Base-by-base conservation (phyloP, 2,329 filamentous ascomycete genomes). In the Zasmidium citrigriseum region DNA sequence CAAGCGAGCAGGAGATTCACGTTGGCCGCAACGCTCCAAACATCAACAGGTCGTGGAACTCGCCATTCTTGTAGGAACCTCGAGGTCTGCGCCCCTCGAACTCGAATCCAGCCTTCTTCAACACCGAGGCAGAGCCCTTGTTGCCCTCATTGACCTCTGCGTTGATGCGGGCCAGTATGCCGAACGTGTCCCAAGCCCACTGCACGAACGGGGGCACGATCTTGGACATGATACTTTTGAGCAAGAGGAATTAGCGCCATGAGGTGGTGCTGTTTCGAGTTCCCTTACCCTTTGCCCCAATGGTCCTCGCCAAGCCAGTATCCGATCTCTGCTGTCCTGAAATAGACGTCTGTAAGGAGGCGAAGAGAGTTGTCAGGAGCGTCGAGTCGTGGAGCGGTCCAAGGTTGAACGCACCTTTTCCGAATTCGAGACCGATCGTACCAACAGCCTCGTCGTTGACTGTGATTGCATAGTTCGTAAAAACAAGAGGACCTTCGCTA, bases 281-380 rank as follows among this genome's bases (percentile, higher is more conserved):
- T n/a, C 10, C 20, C 46, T 11, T 49, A 21, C 12, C 63, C 65
- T 21, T 64, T 56, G 0, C 76, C 74, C 74, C 73, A 75, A 34
- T 67, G 67, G 25, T 60, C 59, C 54, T 75, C 72, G 16, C 69
- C 72, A 11, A 79, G 56, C 77, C 77, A 80, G 64, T 76, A 79
- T 10, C 76, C 77, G 1, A 79, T 50, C 57, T 77, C 75, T 0
- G 72, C 77, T 1, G 66, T 68, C 55, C 75, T 75, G 4, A 71
- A 62, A 16, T 70, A 67, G 16, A 76, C 65, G 55, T 77, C 75
- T 27, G 44, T n/a, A 20, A 12, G 25, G 12, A 47, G n/a, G n/a
- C n/a, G n/a, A n/a, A n/a, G n/a, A 16, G 20, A 27, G 16, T 14
- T n/a, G 10, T 50, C n/a, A 55, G 21, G 29, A 21, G 10, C n/a